Evolutionary conservation across 306 rosid genomes (phyloP).

Genomic region (Prunus armeniaca): DNA sequence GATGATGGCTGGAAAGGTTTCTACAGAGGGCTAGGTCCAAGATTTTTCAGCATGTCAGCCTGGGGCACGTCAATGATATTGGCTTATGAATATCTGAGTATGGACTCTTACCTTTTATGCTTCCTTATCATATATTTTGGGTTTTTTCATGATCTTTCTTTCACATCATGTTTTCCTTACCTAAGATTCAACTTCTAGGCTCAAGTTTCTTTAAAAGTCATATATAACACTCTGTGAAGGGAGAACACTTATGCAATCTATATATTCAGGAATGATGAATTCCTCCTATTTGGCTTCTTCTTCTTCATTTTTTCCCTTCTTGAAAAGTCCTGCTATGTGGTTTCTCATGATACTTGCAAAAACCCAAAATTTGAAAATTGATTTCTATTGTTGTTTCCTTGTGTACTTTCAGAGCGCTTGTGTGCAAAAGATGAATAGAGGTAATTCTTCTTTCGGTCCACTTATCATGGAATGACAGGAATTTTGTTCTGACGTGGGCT

Average conservation of each 20-base stretch:
- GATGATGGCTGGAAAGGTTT: slow-evolving; percentile 96
- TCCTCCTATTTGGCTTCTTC: background rate
- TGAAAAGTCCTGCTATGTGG: background rate
- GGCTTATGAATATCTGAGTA: slow-evolving; percentile 90
- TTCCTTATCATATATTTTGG: background rate
- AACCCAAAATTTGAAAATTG: background rate
- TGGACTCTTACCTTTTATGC: slow-evolving; percentile 22
- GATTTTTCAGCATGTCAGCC: slow-evolving; percentile 90
- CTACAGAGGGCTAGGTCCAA: slow-evolving; percentile 89
- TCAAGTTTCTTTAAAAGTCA: background rate
- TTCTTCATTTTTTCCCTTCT: too few species aligned
- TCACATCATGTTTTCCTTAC: background rate
- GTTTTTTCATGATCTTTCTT: background rate
- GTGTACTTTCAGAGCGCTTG: slow-evolving; percentile 63
- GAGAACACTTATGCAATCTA: background rate
- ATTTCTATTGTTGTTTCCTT: background rate
- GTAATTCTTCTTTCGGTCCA: slow-evolving; percentile 9
- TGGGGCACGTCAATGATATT: slow-evolving; percentile 98
- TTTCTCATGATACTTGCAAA: background rate
- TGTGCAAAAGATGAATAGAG: slow-evolving; percentile 62
- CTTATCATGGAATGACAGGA: background rate
- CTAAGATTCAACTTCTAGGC: background rate
- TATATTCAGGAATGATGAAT: background rate
- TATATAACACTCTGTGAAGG: background rate
- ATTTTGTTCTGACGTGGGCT: slow-evolving; percentile 12